Conservation (phyloP, 345 rosid genomes). For the Eucalyptus cloeziana region DNA sequence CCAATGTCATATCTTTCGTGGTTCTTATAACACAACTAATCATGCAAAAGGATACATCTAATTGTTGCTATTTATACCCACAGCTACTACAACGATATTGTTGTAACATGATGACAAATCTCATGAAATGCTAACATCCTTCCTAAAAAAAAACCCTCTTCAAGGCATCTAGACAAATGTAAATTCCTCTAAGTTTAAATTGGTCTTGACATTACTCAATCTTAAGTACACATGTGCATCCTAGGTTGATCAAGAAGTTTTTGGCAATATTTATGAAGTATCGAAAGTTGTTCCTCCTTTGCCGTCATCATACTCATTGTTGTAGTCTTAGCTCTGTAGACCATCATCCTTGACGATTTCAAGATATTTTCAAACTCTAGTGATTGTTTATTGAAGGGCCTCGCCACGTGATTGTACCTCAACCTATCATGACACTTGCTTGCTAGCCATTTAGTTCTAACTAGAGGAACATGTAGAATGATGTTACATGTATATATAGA, state of each 20-base stretch:
- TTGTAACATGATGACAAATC: neutral
- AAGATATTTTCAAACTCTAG: no score
- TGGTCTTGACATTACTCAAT: neutral
- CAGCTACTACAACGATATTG: neutral
- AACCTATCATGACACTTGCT: neutral
- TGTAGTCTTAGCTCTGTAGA: no score
- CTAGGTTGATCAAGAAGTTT: neutral
- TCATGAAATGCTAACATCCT: neutral
- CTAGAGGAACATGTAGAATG: no score
- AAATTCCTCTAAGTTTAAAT: neutral
- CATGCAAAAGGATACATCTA: no score
- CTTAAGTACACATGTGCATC: no score
- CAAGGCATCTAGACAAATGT: neutral
- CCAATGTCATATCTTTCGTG: rapidly evolving
- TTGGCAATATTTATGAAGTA: no score
- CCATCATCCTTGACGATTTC: neutral
- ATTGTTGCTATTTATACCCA: neutral
- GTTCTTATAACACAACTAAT: neutral
- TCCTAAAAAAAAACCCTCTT: neutral
- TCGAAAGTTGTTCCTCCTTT: neutral
- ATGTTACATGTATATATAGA: no score
- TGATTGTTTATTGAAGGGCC: neutral
- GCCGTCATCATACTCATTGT: neutral
- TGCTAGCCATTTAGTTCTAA: neutral
- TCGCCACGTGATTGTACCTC: neutral